phyloP scores from a whole-genome alignment of 257 asterid genomes.

The Avicennia marina region DNA sequence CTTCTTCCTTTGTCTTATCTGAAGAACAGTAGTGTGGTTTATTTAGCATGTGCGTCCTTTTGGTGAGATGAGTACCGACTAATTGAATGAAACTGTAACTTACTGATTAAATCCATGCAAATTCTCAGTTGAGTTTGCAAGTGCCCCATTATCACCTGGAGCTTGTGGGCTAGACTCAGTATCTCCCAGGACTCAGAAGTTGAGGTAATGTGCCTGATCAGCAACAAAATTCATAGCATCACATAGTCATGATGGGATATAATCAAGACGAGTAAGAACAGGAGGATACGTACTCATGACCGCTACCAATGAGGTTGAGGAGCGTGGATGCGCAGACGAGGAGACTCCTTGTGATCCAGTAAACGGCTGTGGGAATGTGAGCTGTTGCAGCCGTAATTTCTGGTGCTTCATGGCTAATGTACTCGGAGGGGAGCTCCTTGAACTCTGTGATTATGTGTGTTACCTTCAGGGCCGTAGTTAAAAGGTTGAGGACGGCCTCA shows the following conservation, averaged over 20 bases:
- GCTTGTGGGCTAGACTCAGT: conserved; percentile 50
- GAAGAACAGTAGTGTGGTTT: not conserved
- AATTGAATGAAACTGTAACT: conserved; percentile 5
- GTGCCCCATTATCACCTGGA: conserved; percentile 47
- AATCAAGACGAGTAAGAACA: too few relatives aligned
- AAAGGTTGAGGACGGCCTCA: conserved; percentile 31
- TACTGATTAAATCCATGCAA: conserved; percentile 36
- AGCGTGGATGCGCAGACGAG: conserved; percentile 55
- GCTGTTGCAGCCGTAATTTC: conserved; percentile 36
- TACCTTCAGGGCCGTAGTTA: conserved; percentile 28
- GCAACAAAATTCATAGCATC: not conserved
- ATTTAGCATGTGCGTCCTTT: too few relatives aligned
- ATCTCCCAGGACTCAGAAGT: conserved; percentile 61
- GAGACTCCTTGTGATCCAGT: conserved; percentile 64
- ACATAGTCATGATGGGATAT: too few relatives aligned
- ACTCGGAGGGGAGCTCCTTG: conserved; percentile 40
- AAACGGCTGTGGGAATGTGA: conserved; percentile 54
- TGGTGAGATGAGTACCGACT: too few relatives aligned
- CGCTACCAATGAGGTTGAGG: conserved; percentile 58
- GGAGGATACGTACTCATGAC: conserved; percentile 49
- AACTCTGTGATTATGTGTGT: conserved; percentile 38
- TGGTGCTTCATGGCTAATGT: conserved; percentile 32
- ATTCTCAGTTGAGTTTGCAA: conserved; percentile 27
- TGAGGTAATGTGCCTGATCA: conserved; percentile 39
- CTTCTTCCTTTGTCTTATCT: conserved; percentile 31